Base-by-base conservation (phyloP, 1,284 basidiomycete genomes). In the Rhodotorula sp. region DNA sequence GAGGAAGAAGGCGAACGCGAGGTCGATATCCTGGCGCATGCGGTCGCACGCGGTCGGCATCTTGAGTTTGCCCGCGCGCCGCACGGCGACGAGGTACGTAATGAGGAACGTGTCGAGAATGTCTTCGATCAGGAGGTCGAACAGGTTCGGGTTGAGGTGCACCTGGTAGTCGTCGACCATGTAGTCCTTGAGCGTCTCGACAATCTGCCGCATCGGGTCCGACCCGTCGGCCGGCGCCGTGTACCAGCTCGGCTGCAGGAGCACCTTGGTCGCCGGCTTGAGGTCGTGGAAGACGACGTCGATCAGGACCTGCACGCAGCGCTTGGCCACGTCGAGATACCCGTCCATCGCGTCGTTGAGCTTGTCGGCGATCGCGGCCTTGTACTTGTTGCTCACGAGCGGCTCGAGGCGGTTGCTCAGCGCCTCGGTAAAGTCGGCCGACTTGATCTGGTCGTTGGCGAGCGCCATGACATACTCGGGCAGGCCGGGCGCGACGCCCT, bases 371-470 rank as follows among this genome's bases (percentile, higher is more conserved):
- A 99, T 97, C 16, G 87, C 85, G 5, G 84, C 85, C 67, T 90
- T 87, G 82, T 99, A 98, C 83, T 98, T 98, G 78, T 92, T 90
- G 23, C 90, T 93, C 4, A 99, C 96, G 67, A 97, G 87, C 7
- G 91, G 88, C 82, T 98, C 96, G 46, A 99, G 84, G 57, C 95
- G 89, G 14, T 86, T 87, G 48, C 91, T 88, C 8, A 99, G 85
- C 2, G 89, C 87, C 83, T 99, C 96, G 16, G 91, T 88, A 79
- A 91, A 95, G 81, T 99, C 95, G 16, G 97, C 97, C 7, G 90
- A 91, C 82, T 95, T 96, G 83, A 99, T 89, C 82, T 97, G 94
- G 83, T 99, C 96, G 83, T 99, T 99, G 63, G 95, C 95, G n/a
- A 99, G 87, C 25, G 95, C 95, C 79, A 99, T 95, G 79, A 91